Percentiles rank a stretch among this genome's conserved stretches.
These are phyloP conservation scores for Podospora australis DNA, from an alignment of 495 filamentous ascomycete genomes.

Conservation along the genomic window DNA sequence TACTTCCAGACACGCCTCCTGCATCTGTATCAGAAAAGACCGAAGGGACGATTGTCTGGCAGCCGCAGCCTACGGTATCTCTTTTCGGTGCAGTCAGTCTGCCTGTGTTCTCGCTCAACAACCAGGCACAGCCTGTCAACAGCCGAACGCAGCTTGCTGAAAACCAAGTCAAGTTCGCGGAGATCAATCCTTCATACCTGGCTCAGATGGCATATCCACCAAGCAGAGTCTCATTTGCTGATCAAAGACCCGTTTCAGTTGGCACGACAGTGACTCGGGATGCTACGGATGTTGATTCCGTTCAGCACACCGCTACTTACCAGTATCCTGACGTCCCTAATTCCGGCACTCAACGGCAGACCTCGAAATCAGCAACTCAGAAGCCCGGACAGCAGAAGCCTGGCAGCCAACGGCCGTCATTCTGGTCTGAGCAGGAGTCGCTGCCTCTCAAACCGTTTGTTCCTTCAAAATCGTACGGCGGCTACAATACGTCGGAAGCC, in stretches of 20 bases:
- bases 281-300: not conserved
- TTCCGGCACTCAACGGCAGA: not conserved
- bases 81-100: not conserved
- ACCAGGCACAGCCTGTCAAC: not conserved
- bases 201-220: too few relatives aligned
- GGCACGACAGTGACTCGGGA: not conserved
- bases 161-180: too few relatives aligned
- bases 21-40: too few relatives aligned
- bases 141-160: too few relatives aligned
- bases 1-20: too few relatives aligned
- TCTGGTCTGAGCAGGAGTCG: not conserved
- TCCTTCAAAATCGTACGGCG: slow-evolving; percentile 14
- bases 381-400: not conserved
- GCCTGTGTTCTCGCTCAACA: not conserved
- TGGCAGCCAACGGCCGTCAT: not conserved
- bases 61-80: not conserved
- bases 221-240: too few relatives aligned
- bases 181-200: too few relatives aligned
- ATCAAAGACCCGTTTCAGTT: not conserved
- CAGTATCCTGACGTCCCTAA: not conserved
- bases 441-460: slow-evolving; percentile 14
- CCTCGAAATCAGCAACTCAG: not conserved
- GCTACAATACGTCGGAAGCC: slow-evolving; percentile 17
- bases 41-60: too few relatives aligned
- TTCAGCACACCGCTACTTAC: not conserved